phyloP scores from a whole-genome alignment of 192 early-diverging fungal genomes.

The Lobosporangium transversale region DNA sequence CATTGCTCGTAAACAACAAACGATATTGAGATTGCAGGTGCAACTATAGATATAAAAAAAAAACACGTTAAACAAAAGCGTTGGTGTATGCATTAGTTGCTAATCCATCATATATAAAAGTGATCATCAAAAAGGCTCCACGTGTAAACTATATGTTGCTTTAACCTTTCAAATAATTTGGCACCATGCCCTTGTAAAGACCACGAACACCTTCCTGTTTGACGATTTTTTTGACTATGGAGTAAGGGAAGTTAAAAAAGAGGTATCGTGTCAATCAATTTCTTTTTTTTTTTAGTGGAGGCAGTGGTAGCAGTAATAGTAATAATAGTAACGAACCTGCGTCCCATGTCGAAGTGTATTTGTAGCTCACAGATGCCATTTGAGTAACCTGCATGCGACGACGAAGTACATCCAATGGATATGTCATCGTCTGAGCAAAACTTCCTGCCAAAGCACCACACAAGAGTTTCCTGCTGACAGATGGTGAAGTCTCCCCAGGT shows the following conservation, averaged over 20 bases:
- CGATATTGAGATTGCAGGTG: slow-evolving; percentile 84
- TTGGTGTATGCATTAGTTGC: too few species aligned
- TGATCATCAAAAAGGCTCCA: too few species aligned
- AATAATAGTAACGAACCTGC: slow-evolving; percentile 62
- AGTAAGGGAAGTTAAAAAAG: neutral
- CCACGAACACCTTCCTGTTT: slow-evolving; percentile 73
- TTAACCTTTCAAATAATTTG: slow-evolving; percentile 81
- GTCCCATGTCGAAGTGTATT: slow-evolving; percentile 79
- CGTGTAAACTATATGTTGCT: too few species aligned
- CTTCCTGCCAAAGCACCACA: slow-evolving; percentile 83
- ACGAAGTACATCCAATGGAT: slow-evolving; percentile 82
- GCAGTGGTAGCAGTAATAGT: too few species aligned
- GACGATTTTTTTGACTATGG: slow-evolving; percentile 62
- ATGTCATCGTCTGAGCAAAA: slow-evolving; percentile 84
- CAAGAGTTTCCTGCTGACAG: slow-evolving; percentile 69
- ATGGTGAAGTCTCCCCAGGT: slow-evolving; percentile 63
- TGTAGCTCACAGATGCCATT: slow-evolving; percentile 74
- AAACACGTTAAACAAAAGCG: too few species aligned
- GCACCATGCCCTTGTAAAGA: slow-evolving; percentile 80
- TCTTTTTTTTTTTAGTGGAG: too few species aligned
- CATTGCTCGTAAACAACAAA: slow-evolving; percentile 85
- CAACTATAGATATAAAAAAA: slow-evolving; percentile 52
- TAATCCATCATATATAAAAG: too few species aligned
- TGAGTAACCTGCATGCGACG: slow-evolving; percentile 83
- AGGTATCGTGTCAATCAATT: too few species aligned